Evolutionary conservation across 2,329 filamentous ascomycete species (phyloP).

Genomic region (Aspergillus hiratsukae): DNA sequence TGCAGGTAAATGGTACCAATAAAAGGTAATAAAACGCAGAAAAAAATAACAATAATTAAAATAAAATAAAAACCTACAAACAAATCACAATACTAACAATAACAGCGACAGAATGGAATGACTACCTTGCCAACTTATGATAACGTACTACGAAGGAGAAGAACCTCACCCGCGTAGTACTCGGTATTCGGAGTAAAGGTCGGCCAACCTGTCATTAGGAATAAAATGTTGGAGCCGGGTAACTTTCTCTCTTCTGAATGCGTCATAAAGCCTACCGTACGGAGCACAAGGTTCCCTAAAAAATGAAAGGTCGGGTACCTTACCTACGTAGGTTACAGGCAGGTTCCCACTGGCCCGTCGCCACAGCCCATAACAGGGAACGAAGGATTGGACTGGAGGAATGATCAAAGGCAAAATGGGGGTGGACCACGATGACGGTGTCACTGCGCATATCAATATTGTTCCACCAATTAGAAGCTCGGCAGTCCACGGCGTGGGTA

Average conservation of each 20-base stretch:
- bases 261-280: background rate
- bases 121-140: no score
- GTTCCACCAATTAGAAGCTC: constrained; percentile 28
- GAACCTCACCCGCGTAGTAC: background rate
- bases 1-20: background rate
- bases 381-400: constrained; percentile 5
- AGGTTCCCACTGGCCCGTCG: background rate
- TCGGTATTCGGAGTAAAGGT: background rate
- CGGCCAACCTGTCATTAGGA: background rate
- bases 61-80: no score
- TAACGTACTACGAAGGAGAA: background rate
- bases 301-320: background rate
- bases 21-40: background rate
- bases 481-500: constrained; percentile 17
- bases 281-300: background rate
- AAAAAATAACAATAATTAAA: no score
- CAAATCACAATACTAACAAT: no score
- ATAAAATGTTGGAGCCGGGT: background rate
- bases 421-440: constrained; percentile 24
- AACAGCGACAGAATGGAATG: no score
- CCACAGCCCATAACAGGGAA: constrained; percentile 1
- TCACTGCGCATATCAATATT: constrained; percentile 14
- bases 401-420: constrained; percentile 20
- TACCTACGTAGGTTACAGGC: background rate
- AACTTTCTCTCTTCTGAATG: background rate